A percentile compares a stretch with the other conserved stretches of the same genome.
phyloP scores from a whole-genome alignment of 2,329 filamentous ascomycete genomes.

The Polytolypa hystricis region DNA sequence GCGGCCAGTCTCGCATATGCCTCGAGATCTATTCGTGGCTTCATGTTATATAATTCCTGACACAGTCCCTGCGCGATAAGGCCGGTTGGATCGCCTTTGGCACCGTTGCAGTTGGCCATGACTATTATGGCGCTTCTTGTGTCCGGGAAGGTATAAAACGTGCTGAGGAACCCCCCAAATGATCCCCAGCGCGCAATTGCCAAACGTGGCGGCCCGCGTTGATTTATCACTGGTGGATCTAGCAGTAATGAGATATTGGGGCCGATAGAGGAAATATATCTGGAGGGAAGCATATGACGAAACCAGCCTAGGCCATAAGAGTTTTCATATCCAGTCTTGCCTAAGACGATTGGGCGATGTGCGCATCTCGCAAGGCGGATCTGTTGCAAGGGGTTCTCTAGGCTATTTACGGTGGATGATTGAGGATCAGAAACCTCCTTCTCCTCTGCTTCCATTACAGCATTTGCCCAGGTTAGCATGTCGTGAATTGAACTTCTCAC shows the following conservation, averaged over 20 bases:
- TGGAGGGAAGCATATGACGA: constrained; percentile 14
- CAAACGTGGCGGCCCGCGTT: constrained; percentile 8
- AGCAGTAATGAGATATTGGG: constrained; percentile 6
- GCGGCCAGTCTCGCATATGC: background rate
- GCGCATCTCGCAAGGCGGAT: constrained; percentile 12
- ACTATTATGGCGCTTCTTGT: constrained; percentile 18
- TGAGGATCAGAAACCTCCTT: constrained; percentile 6
- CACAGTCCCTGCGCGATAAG: constrained; percentile 11
- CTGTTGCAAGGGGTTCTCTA: constrained; percentile 10
- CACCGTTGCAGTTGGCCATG: constrained; percentile 14
- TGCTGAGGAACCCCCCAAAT: constrained; percentile 13
- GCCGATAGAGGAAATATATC: constrained; percentile 10
- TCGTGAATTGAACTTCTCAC: constrained; percentile 16
- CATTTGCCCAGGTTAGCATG: constrained; percentile 15
- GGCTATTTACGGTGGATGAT: background rate
- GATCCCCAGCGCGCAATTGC: constrained; percentile 19
- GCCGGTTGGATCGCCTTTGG: constrained; percentile 12
- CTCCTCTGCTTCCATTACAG: constrained; percentile 13
- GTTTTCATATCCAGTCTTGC: constrained; percentile 7
- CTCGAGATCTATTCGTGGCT: constrained; percentile 9
- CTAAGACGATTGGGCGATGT: constrained; percentile 12
- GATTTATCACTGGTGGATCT: constrained; percentile 11
- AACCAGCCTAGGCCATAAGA: constrained; percentile 19
- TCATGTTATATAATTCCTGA: constrained; percentile 13
- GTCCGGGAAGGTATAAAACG: constrained; percentile 18